Conservation (phyloP, 257 asterid genomes). For the Ilex aquifolium region DNA sequence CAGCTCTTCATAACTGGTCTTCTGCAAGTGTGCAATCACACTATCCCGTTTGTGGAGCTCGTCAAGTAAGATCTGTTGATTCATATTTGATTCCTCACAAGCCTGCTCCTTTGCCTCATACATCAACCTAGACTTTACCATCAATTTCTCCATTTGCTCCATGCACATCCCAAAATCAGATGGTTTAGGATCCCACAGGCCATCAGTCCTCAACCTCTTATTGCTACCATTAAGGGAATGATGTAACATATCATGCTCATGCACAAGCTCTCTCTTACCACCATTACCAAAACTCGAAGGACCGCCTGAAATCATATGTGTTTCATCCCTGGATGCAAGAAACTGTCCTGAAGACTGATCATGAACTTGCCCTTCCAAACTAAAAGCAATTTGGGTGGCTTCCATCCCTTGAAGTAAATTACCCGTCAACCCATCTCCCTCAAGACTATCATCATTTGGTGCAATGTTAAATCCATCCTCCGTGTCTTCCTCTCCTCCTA, state of each 20-base stretch:
- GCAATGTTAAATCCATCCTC: conserved; percentile 35
- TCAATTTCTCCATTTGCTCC: conserved; percentile 47
- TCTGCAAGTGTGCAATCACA: conserved; percentile 43
- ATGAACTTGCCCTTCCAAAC: conserved; percentile 45
- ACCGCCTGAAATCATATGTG: conserved; percentile 26
- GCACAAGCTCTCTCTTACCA: conserved; percentile 65
- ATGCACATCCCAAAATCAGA: conserved; percentile 51
- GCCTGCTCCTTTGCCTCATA: conserved; percentile 48
- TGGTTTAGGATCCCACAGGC: conserved; percentile 42
- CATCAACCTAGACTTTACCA: conserved; percentile 35
- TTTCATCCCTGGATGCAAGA: conserved; percentile 24
- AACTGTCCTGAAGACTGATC: conserved; percentile 37
- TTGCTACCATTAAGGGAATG: conserved; percentile 30
- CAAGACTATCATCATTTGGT: conserved; percentile 32
- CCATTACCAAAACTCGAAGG: conserved; percentile 32
- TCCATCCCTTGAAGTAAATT: conserved; percentile 64
- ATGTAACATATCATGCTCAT: conserved; percentile 33
- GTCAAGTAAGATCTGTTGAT: conserved; percentile 45
- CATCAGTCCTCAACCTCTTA: conserved; percentile 63
- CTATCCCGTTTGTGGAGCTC: conserved; percentile 71
- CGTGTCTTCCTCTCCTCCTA: conserved; percentile 31
- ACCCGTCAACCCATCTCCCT: conserved; percentile 53
- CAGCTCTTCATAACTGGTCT: conserved; percentile 44
- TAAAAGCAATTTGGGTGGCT: conserved; percentile 31
- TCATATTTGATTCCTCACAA: conserved; percentile 24